phyloP scores from a whole-genome alignment of 345 rosid genomes.

The Heritiera littoralis region DNA sequence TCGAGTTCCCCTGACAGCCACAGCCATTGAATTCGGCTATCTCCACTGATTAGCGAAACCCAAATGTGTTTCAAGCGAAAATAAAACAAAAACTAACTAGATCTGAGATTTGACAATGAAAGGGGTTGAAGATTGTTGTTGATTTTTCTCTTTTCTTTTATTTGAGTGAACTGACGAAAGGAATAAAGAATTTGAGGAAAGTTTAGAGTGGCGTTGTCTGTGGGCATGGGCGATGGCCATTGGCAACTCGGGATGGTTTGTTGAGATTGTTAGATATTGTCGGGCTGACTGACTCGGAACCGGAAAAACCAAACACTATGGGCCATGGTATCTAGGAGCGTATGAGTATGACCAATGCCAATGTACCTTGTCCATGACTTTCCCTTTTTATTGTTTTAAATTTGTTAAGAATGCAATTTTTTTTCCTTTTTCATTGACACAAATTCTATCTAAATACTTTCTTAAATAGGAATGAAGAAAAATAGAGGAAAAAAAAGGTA shows the following conservation, averaged over 20 bases:
- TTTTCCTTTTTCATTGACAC: too few species aligned
- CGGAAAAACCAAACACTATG: too few species aligned
- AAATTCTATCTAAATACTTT: too few species aligned
- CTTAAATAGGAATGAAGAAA: too few species aligned
- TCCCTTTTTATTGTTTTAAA: too few species aligned
- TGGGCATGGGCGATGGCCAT: too few species aligned
- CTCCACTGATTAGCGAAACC: background rate
- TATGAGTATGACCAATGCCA: too few species aligned
- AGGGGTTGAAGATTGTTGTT: background rate
- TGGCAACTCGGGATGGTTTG: background rate
- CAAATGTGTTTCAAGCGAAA: background rate
- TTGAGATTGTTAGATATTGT: slow-evolving; percentile 12
- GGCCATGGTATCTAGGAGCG: too few species aligned
- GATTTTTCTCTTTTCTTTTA: background rate
- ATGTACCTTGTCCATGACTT: too few species aligned
- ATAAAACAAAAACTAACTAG: background rate
- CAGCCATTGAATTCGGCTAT: slow-evolving; percentile 55
- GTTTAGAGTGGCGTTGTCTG: background rate
- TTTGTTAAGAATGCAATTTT: too few species aligned
- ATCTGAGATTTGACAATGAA: slow-evolving; percentile 4
- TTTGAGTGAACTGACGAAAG: background rate
- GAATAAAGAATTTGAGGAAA: background rate
- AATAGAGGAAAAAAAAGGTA: too few species aligned
- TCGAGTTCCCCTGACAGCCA: slow-evolving; percentile 72
- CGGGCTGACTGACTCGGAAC: background rate